Base-by-base conservation (phyloP, 2,329 filamentous ascomycete species). In the Phialophora macrospora region DNA sequence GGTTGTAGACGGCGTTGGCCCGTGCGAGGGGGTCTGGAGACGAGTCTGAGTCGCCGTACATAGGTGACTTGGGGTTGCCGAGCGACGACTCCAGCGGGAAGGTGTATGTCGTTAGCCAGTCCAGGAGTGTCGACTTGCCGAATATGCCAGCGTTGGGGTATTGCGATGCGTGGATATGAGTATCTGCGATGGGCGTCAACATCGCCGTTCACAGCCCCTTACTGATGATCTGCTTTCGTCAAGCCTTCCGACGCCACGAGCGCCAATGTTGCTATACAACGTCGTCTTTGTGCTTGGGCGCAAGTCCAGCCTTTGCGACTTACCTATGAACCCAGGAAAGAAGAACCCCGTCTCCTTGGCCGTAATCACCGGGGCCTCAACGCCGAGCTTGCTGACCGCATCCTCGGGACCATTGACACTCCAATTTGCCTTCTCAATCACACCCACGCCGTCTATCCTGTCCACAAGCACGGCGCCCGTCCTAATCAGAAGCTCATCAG, bases 81-180 rank as follows among this genome's bases (percentile, higher is more conserved):
- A 97, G 87, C 9, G 90, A 93, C 0, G 89, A 83, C 78, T 99
- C 95, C 68, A 97, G 85, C 0, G 95, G 95, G 75, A 98, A 99
- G 0, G 95, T 99, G 81, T 99, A 98, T 17, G 84, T 95, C 73
- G 93, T 86, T 4, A 99, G 83, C 95, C 95, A 99, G 79, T 95
- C 90, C 14, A 99, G 85, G 34, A 99, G 88, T 0, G 94, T 97
- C 0, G 91, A 90, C 71, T 93, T 95, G 74, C 95, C 95, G 75
- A 98, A 98, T 69, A 99, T 89, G 65, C 95, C 95, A 1, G 88
- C 87, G 75, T 99, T 99, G 64, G 94, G 93, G 74, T 97, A 97
- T 80, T 99, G 95, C 0, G 93, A 87, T 8, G 95, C 95, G 76
- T 99, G 95, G 64, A 97, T 90, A 77, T 99, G 95, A 0, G 95